Percentiles rank a stretch among this genome's conserved stretches.
phyloP scores from a whole-genome alignment of 441 rosid genomes.

The Theobroma grandiflorum region DNA sequence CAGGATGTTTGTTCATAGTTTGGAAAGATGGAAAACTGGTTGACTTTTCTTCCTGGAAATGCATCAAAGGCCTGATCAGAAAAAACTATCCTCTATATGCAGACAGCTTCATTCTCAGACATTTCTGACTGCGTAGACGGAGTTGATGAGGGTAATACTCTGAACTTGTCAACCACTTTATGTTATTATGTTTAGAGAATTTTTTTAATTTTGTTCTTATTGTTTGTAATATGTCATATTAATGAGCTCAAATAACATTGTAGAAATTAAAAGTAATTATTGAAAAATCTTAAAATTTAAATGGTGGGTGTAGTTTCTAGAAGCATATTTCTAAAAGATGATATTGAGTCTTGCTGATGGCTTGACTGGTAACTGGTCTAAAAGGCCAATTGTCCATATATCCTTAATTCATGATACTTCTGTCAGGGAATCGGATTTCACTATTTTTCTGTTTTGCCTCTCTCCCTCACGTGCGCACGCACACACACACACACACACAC shows the following conservation, averaged over 20 bases:
- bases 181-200: slow-evolving; percentile 19
- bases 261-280: slow-evolving; percentile 30
- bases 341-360: slow-evolving; percentile 13
- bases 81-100: slow-evolving; percentile 92
- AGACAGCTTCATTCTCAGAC: slow-evolving; percentile 88
- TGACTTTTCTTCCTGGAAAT: slow-evolving; percentile 98
- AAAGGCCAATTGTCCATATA: background rate
- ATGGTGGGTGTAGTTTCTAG: slow-evolving; percentile 17
- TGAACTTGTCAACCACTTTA: slow-evolving; percentile 31
- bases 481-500: slow-evolving; percentile 5
- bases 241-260: slow-evolving; percentile 25
- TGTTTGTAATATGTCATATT: slow-evolving; percentile 22
- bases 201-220: slow-evolving; percentile 16
- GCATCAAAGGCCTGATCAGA: slow-evolving; percentile 89
- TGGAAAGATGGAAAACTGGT: slow-evolving; percentile 76
- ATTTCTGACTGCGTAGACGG: slow-evolving; percentile 65
- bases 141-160: slow-evolving; percentile 35
- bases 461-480: too few species aligned
- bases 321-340: background rate
- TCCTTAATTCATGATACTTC: slow-evolving; percentile 6
- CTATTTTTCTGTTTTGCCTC: background rate
- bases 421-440: slow-evolving; percentile 1
- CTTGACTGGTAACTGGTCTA: background rate
- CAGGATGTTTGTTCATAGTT: slow-evolving; percentile 84
- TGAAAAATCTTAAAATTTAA: slow-evolving; percentile 28